phyloP scores from a whole-genome alignment of 225 moss, liverwort and hornwort genomes.

The Asterella californica region DNA sequence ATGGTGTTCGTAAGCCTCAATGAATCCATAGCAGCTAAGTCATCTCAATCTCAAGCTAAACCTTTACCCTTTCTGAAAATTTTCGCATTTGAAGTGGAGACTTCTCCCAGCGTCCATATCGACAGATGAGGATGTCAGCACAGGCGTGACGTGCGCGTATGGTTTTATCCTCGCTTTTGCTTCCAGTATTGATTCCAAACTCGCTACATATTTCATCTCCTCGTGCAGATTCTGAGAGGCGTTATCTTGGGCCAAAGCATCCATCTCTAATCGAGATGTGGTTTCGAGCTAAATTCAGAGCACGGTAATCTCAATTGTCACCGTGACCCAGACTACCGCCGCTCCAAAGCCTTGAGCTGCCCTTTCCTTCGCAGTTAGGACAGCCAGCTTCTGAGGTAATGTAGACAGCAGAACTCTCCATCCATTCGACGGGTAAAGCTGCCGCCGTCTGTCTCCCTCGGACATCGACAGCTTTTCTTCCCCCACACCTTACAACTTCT shows the following conservation, averaged over 20 bases:
- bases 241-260: neutral
- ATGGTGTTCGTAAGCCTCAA: no score
- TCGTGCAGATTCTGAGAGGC: neutral
- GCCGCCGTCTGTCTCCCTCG: no score
- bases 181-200: conserved; percentile 50
- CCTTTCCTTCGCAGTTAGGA: neutral
- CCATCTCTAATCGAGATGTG: neutral
- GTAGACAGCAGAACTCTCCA: neutral
- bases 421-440: neutral
- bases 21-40: neutral
- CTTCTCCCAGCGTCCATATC: conserved; percentile 53
- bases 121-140: conserved; percentile 54
- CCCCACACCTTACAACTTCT: no score
- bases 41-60: neutral
- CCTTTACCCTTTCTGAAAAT: conserved; percentile 61
- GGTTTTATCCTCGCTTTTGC: conserved; percentile 60
- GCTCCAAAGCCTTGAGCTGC: neutral
- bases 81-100: conserved; percentile 86
- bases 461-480: no score
- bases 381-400: no score
- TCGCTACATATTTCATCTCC: conserved; percentile 50
- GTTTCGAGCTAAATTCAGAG: neutral
- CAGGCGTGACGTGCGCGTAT: conserved; percentile 55
- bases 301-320: neutral
- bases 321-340: neutral